Conservation (phyloP, 2,329 filamentous ascomycete genomes). For the Ilyonectria mors-panacis region DNA sequence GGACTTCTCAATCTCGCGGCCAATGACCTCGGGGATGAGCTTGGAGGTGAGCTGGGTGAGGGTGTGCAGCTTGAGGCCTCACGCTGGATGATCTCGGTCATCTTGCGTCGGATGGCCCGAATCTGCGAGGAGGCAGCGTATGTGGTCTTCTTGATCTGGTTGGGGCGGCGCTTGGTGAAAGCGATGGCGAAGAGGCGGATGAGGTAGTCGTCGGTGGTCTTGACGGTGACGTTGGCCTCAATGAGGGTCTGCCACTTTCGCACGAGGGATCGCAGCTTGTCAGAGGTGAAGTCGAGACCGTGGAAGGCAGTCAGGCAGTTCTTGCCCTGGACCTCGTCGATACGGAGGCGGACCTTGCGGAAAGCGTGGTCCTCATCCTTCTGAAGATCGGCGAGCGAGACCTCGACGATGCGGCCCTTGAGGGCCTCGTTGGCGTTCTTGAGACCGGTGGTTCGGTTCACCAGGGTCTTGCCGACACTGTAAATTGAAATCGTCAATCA, state of each 20-base stretch:
- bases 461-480: constrained; percentile 99
- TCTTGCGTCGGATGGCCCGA: constrained; percentile 98
- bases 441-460: constrained; percentile 99
- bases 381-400: constrained; percentile 98
- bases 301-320: constrained; percentile 99
- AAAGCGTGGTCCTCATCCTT: constrained; percentile 99
- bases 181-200: constrained; percentile 98
- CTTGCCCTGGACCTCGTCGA: constrained; percentile 99
- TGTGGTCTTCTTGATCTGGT: constrained; percentile 99
- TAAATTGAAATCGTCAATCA: constrained; percentile 44
- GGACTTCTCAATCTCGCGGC: constrained; percentile 99
- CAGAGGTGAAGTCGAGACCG: constrained; percentile 99
- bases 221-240: constrained; percentile 99
- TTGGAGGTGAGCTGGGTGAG: constrained; percentile 97
- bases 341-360: constrained; percentile 99
- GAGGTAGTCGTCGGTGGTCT: constrained; percentile 99
- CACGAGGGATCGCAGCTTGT: constrained; percentile 99
- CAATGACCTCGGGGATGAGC: constrained; percentile 99
- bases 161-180: constrained; percentile 99
- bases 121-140: constrained; percentile 98
- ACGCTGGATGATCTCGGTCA: constrained; percentile 98
- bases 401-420: constrained; percentile 99
- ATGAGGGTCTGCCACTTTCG: constrained; percentile 99
- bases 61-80: constrained; percentile 96
- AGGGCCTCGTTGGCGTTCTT: constrained; percentile 99